Base-by-base conservation (phyloP, 2,329 filamentous ascomycete genomes). In the Hypoxylon sp. region DNA sequence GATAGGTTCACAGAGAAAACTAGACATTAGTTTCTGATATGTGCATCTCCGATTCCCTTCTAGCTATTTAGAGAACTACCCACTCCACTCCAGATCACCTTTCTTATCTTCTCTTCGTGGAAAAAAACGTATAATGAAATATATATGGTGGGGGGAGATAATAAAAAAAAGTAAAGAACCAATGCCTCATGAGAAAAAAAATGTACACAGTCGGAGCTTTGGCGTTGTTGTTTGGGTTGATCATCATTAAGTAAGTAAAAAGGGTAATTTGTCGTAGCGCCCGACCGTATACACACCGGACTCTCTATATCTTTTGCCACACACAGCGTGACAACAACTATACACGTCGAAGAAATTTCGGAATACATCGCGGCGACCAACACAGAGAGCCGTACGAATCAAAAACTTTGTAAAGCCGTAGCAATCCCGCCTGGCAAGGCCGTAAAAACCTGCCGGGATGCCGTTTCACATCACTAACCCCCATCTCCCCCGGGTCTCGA, bases 1-100 rank as follows among this genome's bases (percentile, higher is more conserved):
- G 19, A 43, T 2, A 48, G 6, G 17, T 55, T 59, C 58, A 58
- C 43, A 28, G n/a, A 30, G 6, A 10, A 32, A 13, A 17, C 23
- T 36, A 17, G 32, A 28, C 25, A 46, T 55, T 50, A 59, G 46
- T 62, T 68, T 63, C 53, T 65, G 53, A 60, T 68, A 70, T 60
- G 62, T 70, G 68, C 62, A 46, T 70, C 59, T 70, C 59, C 59
- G 62, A 70, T 70, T 70, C 58, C 67, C 68, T 68, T 70, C 65
- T 65, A 68, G 65, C 68, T 68, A 65, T 65, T 51, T 68, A 52
- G 65, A n/a, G n/a, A 48, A 30, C 28, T 30, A 30, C 28, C 68
- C 36, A 58, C 64, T 65, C 68, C 68, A 70, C 65, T 65, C 64
- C 68, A 60, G 43, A 45, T 65, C 68, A 68, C 65, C 60, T n/a